Conservation (phyloP, 192 early-diverging fungal species). For the Coemansia sp. region DNA sequence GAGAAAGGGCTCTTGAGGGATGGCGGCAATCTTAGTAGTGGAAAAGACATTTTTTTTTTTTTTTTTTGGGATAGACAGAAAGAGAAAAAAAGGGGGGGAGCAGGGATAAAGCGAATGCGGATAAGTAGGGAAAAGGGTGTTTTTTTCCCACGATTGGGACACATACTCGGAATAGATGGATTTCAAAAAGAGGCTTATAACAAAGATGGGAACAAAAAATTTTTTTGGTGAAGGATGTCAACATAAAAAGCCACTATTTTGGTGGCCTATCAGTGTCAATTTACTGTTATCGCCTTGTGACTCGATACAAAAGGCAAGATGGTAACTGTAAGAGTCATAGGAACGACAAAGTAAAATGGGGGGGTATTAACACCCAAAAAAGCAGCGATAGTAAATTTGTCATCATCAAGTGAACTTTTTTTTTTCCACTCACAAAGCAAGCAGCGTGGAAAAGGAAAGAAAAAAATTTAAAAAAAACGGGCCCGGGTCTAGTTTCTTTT, state of each 20-base stretch:
- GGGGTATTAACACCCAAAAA: background rate
- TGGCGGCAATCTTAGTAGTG: background rate
- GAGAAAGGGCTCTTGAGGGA: background rate
- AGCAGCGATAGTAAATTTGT: background rate
- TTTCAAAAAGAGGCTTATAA: no score
- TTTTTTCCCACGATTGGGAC: background rate
- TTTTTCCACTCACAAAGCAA: background rate
- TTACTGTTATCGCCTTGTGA: background rate
- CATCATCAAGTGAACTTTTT: background rate
- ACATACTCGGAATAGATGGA: no score
- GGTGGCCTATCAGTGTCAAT: background rate
- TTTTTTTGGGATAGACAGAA: background rate
- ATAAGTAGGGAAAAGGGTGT: background rate
- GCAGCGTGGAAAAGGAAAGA: background rate
- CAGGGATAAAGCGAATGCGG: background rate
- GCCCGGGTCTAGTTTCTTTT: background rate
- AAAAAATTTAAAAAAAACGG: background rate
- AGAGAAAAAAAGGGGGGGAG: background rate
- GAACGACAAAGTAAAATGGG: background rate
- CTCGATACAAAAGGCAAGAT: background rate
- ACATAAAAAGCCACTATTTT: background rate
- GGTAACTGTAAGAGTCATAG: background rate
- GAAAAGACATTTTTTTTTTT: conserved; percentile 2
- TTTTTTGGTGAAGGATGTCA: background rate
- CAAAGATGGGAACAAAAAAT: background rate